A percentile compares a stretch with the other conserved stretches of the same genome.
Evolutionary conservation across 1,284 basidiomycete species (phyloP).

Genomic region (Cryptococcus depauperatus): DNA sequence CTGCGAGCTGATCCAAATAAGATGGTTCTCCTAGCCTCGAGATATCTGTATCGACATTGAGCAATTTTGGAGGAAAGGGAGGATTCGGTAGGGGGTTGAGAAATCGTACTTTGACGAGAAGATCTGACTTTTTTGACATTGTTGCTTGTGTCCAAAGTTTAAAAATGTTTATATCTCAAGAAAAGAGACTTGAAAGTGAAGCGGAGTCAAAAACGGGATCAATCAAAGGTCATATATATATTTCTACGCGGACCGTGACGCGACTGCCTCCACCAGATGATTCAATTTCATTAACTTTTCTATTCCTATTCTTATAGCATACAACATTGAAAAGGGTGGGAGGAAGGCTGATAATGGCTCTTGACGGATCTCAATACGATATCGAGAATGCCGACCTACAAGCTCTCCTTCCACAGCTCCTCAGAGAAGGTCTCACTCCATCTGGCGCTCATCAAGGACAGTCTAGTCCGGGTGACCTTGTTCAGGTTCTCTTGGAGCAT

Average conservation of each 20-base stretch:
- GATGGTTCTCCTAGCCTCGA: conserved; percentile 71
- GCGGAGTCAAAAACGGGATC: not conserved
- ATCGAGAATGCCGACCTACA: not conserved
- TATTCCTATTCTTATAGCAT: too few relatives aligned
- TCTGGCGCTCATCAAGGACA: conserved; percentile 9
- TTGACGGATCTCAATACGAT: too few relatives aligned
- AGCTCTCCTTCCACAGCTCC: conserved; percentile 27
- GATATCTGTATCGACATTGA: conserved; percentile 78
- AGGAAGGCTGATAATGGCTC: too few relatives aligned
- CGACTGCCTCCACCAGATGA: too few relatives aligned
- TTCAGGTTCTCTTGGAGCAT: conserved; percentile 31
- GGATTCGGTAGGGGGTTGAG: conserved; percentile 85
- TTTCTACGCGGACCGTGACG: too few relatives aligned
- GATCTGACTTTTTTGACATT: conserved; percentile 51
- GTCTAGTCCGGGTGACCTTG: conserved; percentile 17
- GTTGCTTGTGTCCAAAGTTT: not conserved
- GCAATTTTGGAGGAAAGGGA: conserved; percentile 86
- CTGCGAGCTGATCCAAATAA: conserved; percentile 69
- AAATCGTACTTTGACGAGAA: conserved; percentile 84
- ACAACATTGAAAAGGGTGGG: too few relatives aligned
- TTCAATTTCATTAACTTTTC: too few relatives aligned
- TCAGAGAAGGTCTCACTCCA: conserved; percentile 28
- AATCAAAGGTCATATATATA: not conserved
- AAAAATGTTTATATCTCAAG: not conserved
- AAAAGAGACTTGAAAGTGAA: not conserved